Evolutionary conservation across 495 filamentous ascomycete genomes (phyloP).

Genomic region (Schizothecium vesticola): DNA sequence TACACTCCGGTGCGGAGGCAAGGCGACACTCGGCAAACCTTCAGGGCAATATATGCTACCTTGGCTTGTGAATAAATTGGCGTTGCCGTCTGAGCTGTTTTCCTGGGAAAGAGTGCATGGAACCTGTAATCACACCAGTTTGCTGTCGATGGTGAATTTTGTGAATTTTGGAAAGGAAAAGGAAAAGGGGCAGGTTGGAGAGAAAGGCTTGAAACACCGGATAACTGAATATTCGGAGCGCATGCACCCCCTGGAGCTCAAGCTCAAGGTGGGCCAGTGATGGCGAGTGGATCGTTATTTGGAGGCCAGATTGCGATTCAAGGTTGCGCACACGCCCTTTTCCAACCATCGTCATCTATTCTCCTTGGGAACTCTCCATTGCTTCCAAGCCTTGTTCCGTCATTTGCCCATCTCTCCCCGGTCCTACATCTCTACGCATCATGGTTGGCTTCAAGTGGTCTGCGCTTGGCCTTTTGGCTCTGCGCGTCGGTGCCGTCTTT

Average conservation of each 20-base stretch:
- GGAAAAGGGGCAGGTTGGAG: background rate
- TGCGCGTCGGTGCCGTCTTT: conserved; percentile 60
- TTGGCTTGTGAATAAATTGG: background rate
- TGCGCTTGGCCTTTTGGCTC: conserved; percentile 62
- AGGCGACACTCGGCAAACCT: background rate
- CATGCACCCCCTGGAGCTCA: background rate
- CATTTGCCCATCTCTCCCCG: conserved; percentile 17
- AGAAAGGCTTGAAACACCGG: background rate
- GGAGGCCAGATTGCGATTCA: conserved; percentile 14
- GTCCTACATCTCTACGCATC: conserved; percentile 33
- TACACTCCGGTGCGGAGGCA: background rate
- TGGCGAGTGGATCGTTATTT: conserved; percentile 4
- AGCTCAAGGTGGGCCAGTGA: conserved; percentile 4
- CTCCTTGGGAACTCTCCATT: conserved; percentile 10
- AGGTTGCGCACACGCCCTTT: conserved; percentile 7
- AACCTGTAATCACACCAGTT: background rate
- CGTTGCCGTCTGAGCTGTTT: background rate
- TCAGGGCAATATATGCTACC: background rate
- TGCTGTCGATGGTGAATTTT: background rate
- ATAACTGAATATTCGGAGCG: conserved; percentile 5
- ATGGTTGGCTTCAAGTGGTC: conserved; percentile 73
- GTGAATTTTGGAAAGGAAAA: background rate
- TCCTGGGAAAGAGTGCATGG: background rate
- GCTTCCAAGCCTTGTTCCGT: conserved; percentile 16
- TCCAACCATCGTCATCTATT: conserved; percentile 11